Conservation (phyloP, 2,329 filamentous ascomycete genomes). For the Penicillium sp. region DNA sequence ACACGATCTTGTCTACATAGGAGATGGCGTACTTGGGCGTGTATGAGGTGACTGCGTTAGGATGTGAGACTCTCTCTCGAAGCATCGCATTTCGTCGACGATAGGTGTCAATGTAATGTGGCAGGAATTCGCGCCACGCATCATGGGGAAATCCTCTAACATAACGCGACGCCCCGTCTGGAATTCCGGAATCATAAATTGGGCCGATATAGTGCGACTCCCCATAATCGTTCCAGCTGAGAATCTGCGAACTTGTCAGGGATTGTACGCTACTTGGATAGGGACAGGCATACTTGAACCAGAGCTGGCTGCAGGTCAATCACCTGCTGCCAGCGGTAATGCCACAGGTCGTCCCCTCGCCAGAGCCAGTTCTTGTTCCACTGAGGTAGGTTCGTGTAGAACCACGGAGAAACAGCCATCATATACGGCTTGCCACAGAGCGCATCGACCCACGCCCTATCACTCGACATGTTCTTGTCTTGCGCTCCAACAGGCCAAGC, state of each 20-base stretch:
- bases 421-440: constrained; percentile 51
- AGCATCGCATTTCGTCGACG: constrained; percentile 22
- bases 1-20: constrained; percentile 36
- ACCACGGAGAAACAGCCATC: constrained; percentile 64
- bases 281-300: constrained; percentile 43
- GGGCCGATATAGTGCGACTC: constrained; percentile 64
- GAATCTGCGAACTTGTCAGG: constrained; percentile 48
- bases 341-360: constrained; percentile 66
- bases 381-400: constrained; percentile 60
- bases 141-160: constrained; percentile 33
- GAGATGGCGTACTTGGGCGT: constrained; percentile 20
- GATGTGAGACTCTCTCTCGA: constrained; percentile 2
- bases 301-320: constrained; percentile 56
- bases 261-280: background rate
- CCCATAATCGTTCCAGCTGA: constrained; percentile 66
- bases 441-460: constrained; percentile 47
- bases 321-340: constrained; percentile 62
- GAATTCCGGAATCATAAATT: constrained; percentile 54
- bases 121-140: constrained; percentile 36
- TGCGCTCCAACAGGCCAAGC: constrained; percentile 49
- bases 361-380: constrained; percentile 68
- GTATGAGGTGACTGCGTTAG: constrained; percentile 43
- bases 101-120: constrained; percentile 43
- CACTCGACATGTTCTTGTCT: constrained; percentile 42
- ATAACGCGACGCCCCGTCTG: constrained; percentile 48